phyloP scores from a whole-genome alignment of 2,329 filamentous ascomycete species.

The Ophiocordyceps camponoti-leonardi region DNA sequence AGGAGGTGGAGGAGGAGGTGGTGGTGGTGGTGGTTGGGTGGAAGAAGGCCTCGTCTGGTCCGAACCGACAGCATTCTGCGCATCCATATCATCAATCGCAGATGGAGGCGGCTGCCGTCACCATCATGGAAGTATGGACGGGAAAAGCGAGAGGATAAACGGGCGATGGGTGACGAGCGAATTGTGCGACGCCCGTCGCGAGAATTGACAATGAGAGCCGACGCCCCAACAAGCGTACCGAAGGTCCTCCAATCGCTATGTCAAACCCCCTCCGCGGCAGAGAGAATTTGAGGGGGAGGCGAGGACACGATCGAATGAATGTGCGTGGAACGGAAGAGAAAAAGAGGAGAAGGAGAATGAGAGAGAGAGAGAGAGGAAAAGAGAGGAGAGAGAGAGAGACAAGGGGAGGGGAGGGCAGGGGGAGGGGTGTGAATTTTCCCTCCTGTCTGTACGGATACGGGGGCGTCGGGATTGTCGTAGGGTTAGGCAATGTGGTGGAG shows the following conservation, averaged over 20 bases:
- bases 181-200: not conserved
- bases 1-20: constrained; percentile 3
- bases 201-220: not conserved
- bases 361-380: no score
- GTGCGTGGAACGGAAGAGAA: not conserved
- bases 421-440: no score
- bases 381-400: no score
- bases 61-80: constrained; percentile 49
- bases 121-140: constrained; percentile 32
- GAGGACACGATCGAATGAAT: not conserved
- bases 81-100: constrained; percentile 50
- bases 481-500: not conserved
- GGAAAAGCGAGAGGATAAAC: not conserved
- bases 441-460: not conserved
- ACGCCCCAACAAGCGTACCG: not conserved
- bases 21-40: constrained; percentile 18
- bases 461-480: not conserved
- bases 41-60: constrained; percentile 39
- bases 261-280: no score
- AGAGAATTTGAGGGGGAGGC: not conserved
- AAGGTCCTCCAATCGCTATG: no score
- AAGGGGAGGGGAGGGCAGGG: no score
- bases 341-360: no score
- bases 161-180: not conserved
- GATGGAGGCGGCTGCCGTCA: constrained; percentile 31